These are phyloP conservation scores for Aureobasidium lini DNA, from an alignment of 2,329 filamentous ascomycete species.

Conservation along the genomic window DNA sequence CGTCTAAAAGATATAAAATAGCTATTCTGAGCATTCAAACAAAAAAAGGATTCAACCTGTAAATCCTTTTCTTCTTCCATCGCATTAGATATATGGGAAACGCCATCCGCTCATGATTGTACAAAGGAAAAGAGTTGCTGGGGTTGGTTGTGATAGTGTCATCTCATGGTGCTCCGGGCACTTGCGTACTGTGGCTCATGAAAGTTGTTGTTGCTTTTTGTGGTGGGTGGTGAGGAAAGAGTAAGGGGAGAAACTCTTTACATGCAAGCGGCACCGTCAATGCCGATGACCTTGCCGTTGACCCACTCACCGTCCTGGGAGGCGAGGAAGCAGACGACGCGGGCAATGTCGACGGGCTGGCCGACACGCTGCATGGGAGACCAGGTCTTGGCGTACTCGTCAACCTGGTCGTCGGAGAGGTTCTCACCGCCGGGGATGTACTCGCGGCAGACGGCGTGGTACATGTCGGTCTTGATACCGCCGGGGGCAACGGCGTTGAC, in stretches of 20 bases:
- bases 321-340: conserved; percentile 55
- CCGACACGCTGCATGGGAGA: conserved; percentile 58
- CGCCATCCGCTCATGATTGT: conserved; percentile 5
- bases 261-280: conserved; percentile 35
- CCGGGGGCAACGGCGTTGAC: conserved; percentile 55
- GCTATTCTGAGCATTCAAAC: no score
- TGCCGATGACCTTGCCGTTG: conserved; percentile 48
- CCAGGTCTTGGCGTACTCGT: conserved; percentile 57
- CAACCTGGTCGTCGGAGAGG: conserved; percentile 50
- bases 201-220: background rate
- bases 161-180: conserved; percentile 5
- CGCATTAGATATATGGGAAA: background rate
- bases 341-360: conserved; percentile 60
- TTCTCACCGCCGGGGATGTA: conserved; percentile 53
- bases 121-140: background rate
- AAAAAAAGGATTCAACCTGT: background rate
- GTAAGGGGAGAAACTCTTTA: conserved; percentile 16
- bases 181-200: background rate
- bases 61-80: background rate
- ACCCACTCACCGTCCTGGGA: conserved; percentile 51
- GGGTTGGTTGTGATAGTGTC: background rate
- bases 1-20: background rate
- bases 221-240: background rate
- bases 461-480: conserved; percentile 51
- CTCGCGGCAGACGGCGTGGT: conserved; percentile 57